Evolutionary conservation across 78 protist genomes (phyloP).

Genomic region (Dictyostelium brefeldianum): DNA sequence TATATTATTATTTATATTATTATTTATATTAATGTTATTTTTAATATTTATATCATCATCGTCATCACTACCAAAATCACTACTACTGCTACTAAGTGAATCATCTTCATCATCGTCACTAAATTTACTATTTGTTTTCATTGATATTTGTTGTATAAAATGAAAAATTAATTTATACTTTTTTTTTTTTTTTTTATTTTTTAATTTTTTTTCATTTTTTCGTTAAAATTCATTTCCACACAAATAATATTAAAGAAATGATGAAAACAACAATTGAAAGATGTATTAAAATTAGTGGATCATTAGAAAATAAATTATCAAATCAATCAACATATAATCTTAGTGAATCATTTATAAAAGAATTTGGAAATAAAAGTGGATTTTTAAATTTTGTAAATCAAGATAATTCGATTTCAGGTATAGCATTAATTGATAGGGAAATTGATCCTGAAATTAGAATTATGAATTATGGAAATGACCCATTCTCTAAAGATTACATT

Average conservation of each 20-base stretch:
- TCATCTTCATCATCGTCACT: slow-evolving; percentile 4
- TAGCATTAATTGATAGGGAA: slow-evolving; percentile 4
- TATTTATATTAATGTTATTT: neutral
- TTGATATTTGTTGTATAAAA: neutral
- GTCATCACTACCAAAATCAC: slow-evolving; percentile 13
- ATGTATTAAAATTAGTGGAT: neutral
- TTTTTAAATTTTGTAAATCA: slow-evolving; percentile 1
- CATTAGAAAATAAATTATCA: slow-evolving; percentile 9
- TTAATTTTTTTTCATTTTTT: neutral
- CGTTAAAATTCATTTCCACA: too few relatives aligned
- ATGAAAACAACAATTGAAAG: neutral
- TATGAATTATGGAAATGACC: neutral
- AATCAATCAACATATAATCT: slow-evolving; percentile 1
- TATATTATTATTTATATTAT: neutral
- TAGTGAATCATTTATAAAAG: neutral
- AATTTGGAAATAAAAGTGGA: neutral
- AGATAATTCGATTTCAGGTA: neutral
- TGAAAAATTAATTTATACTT: neutral
- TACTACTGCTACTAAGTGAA: neutral
- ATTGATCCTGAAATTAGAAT: slow-evolving; percentile 26
- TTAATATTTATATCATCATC: neutral
- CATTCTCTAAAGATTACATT: neutral
- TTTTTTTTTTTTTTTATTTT: neutral
- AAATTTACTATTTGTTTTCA: neutral
- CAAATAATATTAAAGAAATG: neutral